Evolutionary conservation across 202 grass and related monocot species (phyloP), one percentile per base, ranked within the genome.

Genomic region (Cymbopogon flexuosus): DNA sequence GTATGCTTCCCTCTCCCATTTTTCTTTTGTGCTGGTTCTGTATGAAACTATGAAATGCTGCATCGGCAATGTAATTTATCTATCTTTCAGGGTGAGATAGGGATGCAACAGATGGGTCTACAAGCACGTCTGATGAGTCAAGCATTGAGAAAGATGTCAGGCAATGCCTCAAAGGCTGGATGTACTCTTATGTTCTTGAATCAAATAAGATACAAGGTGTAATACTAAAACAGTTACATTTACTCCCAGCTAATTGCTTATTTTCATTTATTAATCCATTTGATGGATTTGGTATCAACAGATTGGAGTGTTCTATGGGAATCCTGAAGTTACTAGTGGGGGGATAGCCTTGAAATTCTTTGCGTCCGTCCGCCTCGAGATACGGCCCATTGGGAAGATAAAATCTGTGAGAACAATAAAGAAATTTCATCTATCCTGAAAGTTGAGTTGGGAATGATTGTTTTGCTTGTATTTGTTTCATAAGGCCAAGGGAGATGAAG

Each of bases 161-260:
- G 96, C 39, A 98, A 98, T 91, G 96, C 96, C 24, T 98, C 92
- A 39, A 98, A 98, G 78, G 92, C 96, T 89, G 90, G 96, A 47
- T 98, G 96, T 88, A 98, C 96, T 81, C 87, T 98, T 65, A 98
- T 98, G 81, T 98, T 98, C 83, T 89, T 98, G 76, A 98, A 98
- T 93, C 96, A 98, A 78, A 98, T 98, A 87, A 89, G 96, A 98
- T 98, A 98, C 80, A 98, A 98, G 90, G 96, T 95, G 13, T 46
- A 15, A 43, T 84, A 71, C 70, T 86, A 47, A 16, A 29, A 72
- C 66, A 82, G 72, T 6, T 54, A 71, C 62, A 75, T 76, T 73
- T 18, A 62, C 39, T 86, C n/a, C 35, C 49, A 65, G n/a, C 79
- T 59, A 37, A 52, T 19, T 78, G 37, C 56, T 81, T 41, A 75